Conservation (phyloP, 2,329 filamentous ascomycete species). For the Penicillium sp. region DNA sequence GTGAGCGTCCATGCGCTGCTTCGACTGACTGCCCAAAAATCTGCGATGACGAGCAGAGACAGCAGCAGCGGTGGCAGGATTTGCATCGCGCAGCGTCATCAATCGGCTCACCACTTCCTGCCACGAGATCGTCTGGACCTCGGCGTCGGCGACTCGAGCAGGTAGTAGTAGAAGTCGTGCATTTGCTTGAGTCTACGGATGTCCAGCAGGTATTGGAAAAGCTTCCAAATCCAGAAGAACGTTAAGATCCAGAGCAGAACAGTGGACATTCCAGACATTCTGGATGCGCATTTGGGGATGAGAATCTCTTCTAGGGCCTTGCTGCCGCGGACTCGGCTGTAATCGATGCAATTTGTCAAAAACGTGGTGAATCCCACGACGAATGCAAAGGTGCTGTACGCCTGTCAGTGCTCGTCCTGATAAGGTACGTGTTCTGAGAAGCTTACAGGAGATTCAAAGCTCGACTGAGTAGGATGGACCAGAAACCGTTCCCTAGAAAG, state of each 20-base stretch:
- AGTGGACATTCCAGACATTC: conserved; percentile 71
- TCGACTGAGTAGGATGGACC: conserved; percentile 72
- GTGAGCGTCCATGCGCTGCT: conserved; percentile 89
- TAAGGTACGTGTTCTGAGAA: not conserved
- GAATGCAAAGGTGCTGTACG: conserved; percentile 70
- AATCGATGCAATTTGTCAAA: conserved; percentile 80
- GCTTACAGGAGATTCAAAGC: conserved; percentile 67
- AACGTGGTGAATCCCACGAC: conserved; percentile 78
- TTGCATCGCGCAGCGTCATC: conserved; percentile 77
- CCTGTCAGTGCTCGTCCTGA: not conserved
- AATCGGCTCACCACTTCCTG: conserved; percentile 81
- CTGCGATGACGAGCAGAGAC: conserved; percentile 56
- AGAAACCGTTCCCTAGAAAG: conserved; percentile 74
- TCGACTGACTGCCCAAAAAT: conserved; percentile 74
- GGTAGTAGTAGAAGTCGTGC: conserved; percentile 77
- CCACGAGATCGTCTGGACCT: conserved; percentile 94
- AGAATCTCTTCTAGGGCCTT: conserved; percentile 58
- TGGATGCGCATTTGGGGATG: conserved; percentile 67
- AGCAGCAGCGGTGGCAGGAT: conserved; percentile 70
- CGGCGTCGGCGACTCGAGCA: conserved; percentile 75
- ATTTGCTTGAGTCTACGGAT: conserved; percentile 68
- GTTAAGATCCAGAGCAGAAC: conserved; percentile 76
- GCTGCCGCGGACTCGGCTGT: conserved; percentile 62
- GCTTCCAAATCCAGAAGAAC: conserved; percentile 78
- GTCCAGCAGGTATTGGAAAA: conserved; percentile 68